Evolutionary conservation across 2,329 filamentous ascomycete genomes (phyloP), one percentile per base, ranked within the genome.

Genomic region (Ascochyta koolunga): DNA sequence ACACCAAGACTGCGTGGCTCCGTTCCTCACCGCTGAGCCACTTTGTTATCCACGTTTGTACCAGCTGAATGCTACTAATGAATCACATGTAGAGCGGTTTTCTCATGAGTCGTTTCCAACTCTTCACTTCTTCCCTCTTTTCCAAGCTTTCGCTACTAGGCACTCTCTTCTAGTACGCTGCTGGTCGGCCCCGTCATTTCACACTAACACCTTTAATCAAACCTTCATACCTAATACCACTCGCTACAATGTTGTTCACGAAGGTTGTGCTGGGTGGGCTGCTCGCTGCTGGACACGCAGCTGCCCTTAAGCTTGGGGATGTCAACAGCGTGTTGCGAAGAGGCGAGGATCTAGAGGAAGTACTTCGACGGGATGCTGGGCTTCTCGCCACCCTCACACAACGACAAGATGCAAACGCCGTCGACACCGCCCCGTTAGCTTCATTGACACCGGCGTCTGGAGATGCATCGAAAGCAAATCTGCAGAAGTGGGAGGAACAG

Each of bases 401-500:
- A 65, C 62, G 71, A 66, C 71, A 75, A 66, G 60, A 70, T 27
- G 55, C 70, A 39, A 71, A 68, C 35, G 39, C 59, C 18, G 64
- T 59, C 41, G 63, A 64, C 29, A 56, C 62, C 15, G 66, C 68
- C 22, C 70, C 71, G n/a, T 53, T 69, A 25, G 58, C 67, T 37
- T 70, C 70, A 15, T 58, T 72, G 11, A 69, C 65, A 29, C 72
- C 72, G 15, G 65, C 65, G 19, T 70, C 69, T 47, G 72, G 71
- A n/a, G 71, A 73, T 47, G 69, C 70, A 45, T 62, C 71, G 16
- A 61, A 63, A 50, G 62, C 60, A 2, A 56, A 75, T 51, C 45
- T 71, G 11, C 60, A 63, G 1, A 62, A 70, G 54, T 77, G 75
- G 75, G 68, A 75, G 46, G 63, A 62, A 19, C 58, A 76, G 39